Conservation (phyloP, 164 flowering plant genomes). For the Echeveria elegans region DNA sequence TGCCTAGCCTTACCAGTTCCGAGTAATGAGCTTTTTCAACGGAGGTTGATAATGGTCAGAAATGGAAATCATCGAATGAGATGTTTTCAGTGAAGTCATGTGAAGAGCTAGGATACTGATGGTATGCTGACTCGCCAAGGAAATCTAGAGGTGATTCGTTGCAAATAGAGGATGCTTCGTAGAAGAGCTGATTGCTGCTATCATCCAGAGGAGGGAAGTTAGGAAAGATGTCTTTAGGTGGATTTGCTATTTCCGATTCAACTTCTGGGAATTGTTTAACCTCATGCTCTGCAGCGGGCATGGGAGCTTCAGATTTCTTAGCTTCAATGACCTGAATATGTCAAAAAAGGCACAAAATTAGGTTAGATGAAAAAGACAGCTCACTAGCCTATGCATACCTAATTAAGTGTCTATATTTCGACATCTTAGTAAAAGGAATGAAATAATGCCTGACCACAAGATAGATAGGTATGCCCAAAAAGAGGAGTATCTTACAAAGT, state of each 20-base stretch:
- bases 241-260: background rate
- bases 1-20: background rate
- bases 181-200: background rate
- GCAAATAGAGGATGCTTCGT: slow-evolving; percentile 4
- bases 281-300: background rate
- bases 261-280: background rate
- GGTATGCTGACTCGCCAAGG: slow-evolving; percentile 1
- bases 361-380: background rate
- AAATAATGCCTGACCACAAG: background rate
- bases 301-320: background rate
- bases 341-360: background rate
- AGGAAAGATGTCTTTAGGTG: background rate
- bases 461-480: background rate
- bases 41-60: background rate
- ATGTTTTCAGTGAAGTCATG: background rate
- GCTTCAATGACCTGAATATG: slow-evolving; percentile 1
- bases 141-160: slow-evolving; percentile 7
- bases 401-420: too few species aligned
- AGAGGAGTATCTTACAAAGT: background rate
- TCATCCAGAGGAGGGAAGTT: background rate
- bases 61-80: slow-evolving; percentile 2
- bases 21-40: background rate
- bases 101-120: background rate
- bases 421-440: too few species aligned
- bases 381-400: background rate